Base-by-base conservation (phyloP, 1,284 basidiomycete genomes). In the Malassezia japonica region DNA sequence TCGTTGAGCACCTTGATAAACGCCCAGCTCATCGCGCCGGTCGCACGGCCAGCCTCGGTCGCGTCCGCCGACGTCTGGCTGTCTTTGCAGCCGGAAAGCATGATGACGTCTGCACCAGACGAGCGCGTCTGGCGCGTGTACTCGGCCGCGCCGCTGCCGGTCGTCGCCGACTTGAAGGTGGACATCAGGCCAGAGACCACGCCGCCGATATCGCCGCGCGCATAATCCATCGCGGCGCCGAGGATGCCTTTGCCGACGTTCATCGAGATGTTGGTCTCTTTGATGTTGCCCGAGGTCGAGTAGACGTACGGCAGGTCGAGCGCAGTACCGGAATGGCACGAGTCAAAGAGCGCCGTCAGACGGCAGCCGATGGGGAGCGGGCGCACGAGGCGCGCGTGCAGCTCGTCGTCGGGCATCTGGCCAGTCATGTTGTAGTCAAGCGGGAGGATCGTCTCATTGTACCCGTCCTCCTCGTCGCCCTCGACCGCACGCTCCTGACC, bases 1-100 rank as follows among this genome's bases (percentile, higher is more conserved):
- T 67, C 52, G 85, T 84, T 87, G 58, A 61, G 47, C 23, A 71
- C 70, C 12, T 52, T 63, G 43, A 68, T 45, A 41, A 73, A 72
- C 6, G 70, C 70, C 47, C 56, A 71, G 46, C 59, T 62, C 56
- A 69, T 70, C 2, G 70, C 70, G 18, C 90, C 91, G 1, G 86
- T 88, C 4, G 84, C 87, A 48, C 79, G 77, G 1, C 87, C 87
- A 4, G 81, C 81, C 73, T 90, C 86, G 46, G 78, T 77, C 0
- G 88, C 84, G 70, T 95, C 90, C 12, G 90, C 90, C 64, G 85
- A 87, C 8, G 90, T 95, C 75, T 94, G 89, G 13, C 82, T 80
- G 70, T 95, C 90, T 67, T 88, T 90, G 75, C 90, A 94, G 5
- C 89, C 91, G 24, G 56, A 59, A 48, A 58, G 32, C 62, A 74